Conservation (phyloP, 2,329 filamentous ascomycete genomes). For the Exophiala lecanii-corni region DNA sequence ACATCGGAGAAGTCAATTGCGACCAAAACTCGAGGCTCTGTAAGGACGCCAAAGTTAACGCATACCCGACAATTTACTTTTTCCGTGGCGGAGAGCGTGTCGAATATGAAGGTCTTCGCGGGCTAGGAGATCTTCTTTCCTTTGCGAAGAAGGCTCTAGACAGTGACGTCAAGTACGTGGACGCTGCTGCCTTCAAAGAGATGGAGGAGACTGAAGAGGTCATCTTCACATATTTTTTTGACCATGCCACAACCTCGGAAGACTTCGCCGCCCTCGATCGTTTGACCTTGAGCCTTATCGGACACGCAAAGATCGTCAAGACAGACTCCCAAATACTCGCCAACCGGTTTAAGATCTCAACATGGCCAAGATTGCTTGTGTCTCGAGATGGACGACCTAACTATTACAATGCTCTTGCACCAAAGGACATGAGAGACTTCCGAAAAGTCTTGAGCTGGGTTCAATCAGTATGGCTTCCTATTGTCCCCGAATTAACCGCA, state of each 20-base stretch:
- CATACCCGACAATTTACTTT: slow-evolving; percentile 86
- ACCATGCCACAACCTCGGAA: slow-evolving; percentile 86
- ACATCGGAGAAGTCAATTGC: slow-evolving; percentile 95
- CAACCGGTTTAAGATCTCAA: slow-evolving; percentile 88
- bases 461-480: slow-evolving; percentile 91
- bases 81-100: slow-evolving; percentile 88
- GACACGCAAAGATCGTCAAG: slow-evolving; percentile 88
- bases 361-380: slow-evolving; percentile 90
- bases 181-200: slow-evolving; percentile 68
- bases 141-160: slow-evolving; percentile 85
- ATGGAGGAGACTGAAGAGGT: slow-evolving; percentile 93
- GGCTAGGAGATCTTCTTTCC: slow-evolving; percentile 80
- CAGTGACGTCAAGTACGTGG: slow-evolving; percentile 73
- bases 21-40: slow-evolving; percentile 81
- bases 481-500: slow-evolving; percentile 88
- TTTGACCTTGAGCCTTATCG: slow-evolving; percentile 80
- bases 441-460: slow-evolving; percentile 83
- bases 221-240: slow-evolving; percentile 96
- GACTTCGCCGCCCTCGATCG: slow-evolving; percentile 87
- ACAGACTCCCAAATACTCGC: slow-evolving; percentile 72
- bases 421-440: slow-evolving; percentile 87
- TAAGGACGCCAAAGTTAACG: slow-evolving; percentile 75
- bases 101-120: slow-evolving; percentile 88
- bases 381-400: slow-evolving; percentile 82
- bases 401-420: slow-evolving; percentile 83